A percentile compares a stretch with the other conserved stretches of the same genome.
These are phyloP conservation scores for Echeveria elegans DNA, from an alignment of 164 flowering plant species.

Conservation along the genomic window DNA sequence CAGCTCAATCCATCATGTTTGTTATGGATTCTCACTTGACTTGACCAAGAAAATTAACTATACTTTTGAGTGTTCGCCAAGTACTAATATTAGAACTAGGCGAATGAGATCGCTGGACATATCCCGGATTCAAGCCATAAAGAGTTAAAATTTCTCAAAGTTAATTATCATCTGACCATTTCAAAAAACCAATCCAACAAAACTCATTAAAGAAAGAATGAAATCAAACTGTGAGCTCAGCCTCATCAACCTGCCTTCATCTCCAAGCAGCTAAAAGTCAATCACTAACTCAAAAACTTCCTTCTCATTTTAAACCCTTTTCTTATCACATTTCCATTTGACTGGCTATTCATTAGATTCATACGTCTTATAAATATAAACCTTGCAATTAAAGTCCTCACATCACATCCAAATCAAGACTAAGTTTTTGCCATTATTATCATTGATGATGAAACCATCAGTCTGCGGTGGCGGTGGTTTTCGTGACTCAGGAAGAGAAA, in stretches of 20 bases:
- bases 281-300: background rate
- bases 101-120: no score
- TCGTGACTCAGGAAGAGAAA: background rate
- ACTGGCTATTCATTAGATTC: background rate
- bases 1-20: no score
- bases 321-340: background rate
- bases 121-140: no score
- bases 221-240: background rate
- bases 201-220: no score
- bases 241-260: slow-evolving; percentile 1
- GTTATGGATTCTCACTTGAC: no score
- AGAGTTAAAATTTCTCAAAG: no score
- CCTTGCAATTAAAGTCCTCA: background rate
- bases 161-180: background rate
- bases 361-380: background rate
- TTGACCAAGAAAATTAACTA: no score
- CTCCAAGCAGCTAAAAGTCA: slow-evolving; percentile 3
- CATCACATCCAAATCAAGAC: background rate
- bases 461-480: background rate
- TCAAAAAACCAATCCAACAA: no score
- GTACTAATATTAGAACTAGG: no score
- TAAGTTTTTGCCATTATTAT: background rate
- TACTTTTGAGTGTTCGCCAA: no score
- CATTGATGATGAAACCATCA: background rate
- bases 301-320: background rate